Conservation (phyloP, 148 eudicot species). For the Fagopyrum tataricum region DNA sequence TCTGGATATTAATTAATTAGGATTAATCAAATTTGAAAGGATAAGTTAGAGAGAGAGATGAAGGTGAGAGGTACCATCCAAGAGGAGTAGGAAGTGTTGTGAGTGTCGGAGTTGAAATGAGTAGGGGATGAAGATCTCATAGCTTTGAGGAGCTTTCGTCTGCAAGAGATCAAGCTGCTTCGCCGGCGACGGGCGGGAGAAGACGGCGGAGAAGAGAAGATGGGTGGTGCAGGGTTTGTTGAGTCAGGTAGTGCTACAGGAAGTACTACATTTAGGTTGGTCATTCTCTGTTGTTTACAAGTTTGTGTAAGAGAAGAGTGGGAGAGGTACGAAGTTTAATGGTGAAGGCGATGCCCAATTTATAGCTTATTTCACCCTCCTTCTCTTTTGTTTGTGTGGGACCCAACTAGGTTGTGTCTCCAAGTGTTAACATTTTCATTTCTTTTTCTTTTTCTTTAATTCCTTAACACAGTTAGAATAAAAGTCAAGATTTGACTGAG, state of each 20-base stretch:
- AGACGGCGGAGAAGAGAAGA: neutral
- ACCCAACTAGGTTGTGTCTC: too few relatives aligned
- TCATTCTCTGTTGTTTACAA: neutral
- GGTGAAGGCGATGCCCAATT: neutral
- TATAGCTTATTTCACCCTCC: neutral
- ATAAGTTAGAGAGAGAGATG: neutral
- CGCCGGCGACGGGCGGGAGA: neutral
- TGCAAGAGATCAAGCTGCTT: neutral
- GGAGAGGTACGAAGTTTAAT: neutral
- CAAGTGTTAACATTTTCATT: too few relatives aligned
- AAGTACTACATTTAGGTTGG: slow-evolving; percentile 9
- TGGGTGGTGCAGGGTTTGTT: neutral
- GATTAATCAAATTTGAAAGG: neutral
- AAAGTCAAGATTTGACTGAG: neutral
- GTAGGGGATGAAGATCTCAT: slow-evolving; percentile 14
- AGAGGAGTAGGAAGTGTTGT: neutral
- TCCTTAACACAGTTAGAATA: too few relatives aligned
- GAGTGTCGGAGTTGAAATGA: neutral
- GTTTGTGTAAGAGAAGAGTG: neutral
- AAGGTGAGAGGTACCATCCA: neutral
- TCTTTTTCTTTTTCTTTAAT: too few relatives aligned
- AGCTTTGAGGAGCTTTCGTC: neutral
- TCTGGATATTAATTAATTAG: slow-evolving; percentile 7
- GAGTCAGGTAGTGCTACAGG: neutral
- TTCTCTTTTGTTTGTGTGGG: neutral